A percentile compares a stretch with the other conserved stretches of the same genome.
Evolutionary conservation across 257 asterid species (phyloP).

Genomic region (Apocynum venetum): DNA sequence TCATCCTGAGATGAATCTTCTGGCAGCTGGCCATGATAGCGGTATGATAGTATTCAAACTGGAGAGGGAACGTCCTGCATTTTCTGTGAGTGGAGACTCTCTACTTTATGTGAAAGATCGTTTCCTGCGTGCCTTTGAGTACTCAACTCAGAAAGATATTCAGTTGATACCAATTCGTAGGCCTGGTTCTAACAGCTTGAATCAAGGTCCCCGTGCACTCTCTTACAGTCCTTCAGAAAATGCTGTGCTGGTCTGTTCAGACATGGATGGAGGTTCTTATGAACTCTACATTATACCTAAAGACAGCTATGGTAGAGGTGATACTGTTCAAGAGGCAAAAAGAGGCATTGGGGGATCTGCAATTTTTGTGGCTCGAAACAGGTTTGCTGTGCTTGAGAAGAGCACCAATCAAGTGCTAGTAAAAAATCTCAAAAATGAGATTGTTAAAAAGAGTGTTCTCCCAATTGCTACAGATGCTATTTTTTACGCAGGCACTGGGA

Average conservation of each 20-base stretch:
- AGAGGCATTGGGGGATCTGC: constrained; percentile 90
- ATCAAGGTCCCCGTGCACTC: constrained; percentile 80
- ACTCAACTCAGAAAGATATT: constrained; percentile 76
- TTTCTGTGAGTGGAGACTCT: constrained; percentile 74
- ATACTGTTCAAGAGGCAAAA: constrained; percentile 82
- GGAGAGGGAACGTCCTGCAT: constrained; percentile 98
- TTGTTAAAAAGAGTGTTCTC: constrained; percentile 61
- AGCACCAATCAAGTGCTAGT: constrained; percentile 73
- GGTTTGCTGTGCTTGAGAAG: constrained; percentile 96
- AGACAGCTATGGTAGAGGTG: constrained; percentile 82
- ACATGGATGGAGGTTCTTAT: constrained; percentile 86
- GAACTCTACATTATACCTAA: constrained; percentile 78
- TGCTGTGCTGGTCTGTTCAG: constrained; percentile 89
- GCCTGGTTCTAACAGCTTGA: constrained; percentile 80
- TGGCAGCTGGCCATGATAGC: constrained; percentile 98
- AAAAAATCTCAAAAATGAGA: constrained; percentile 75
- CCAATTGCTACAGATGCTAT: constrained; percentile 87
- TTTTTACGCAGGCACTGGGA: constrained; percentile 96
- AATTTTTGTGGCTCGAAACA: constrained; percentile 83
- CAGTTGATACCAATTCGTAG: constrained; percentile 91
- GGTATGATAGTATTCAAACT: constrained; percentile 96
- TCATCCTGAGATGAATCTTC: constrained; percentile 97
- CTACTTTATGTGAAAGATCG: constrained; percentile 82
- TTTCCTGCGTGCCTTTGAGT: constrained; percentile 75
- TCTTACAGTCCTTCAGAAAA: constrained; percentile 94